phyloP scores from a whole-genome alignment of 768 basidiomycete genomes.

The Boletus rex-veris region DNA sequence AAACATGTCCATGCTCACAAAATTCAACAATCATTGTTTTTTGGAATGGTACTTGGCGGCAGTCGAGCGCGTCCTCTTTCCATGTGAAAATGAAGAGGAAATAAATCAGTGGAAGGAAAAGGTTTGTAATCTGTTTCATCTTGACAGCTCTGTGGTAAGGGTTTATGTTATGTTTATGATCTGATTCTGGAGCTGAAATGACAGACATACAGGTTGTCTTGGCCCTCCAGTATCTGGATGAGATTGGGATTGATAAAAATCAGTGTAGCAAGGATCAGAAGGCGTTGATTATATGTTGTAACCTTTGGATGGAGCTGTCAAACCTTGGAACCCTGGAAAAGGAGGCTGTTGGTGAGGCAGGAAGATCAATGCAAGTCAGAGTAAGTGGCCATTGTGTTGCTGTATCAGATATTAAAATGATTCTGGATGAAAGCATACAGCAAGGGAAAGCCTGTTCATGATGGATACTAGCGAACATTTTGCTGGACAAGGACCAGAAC shows the following conservation, averaged over 20 bases:
- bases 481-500: no score
- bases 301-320: neutral
- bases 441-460: neutral
- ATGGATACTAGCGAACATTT: no score
- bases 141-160: neutral
- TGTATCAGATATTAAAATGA: no score
- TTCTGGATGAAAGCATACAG: neutral
- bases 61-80: neutral
- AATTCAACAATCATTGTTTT: neutral
- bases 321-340: neutral
- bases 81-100: neutral
- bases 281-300: neutral
- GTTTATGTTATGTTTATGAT: no score
- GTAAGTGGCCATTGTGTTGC: neutral
- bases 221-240: neutral
- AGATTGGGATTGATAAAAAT: neutral
- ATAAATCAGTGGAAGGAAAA: neutral
- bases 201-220: neutral
- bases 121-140: neutral
- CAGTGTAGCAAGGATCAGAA: neutral
- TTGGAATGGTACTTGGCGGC: neutral
- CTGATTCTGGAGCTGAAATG: no score
- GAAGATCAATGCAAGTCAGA: neutral
- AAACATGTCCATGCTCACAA: neutral
- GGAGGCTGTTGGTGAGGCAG: neutral